Evolutionary conservation across 352 stramenopile genomes (phyloP), one percentile per base, ranked within the genome.

Genomic region (Phytophthora citricola): DNA sequence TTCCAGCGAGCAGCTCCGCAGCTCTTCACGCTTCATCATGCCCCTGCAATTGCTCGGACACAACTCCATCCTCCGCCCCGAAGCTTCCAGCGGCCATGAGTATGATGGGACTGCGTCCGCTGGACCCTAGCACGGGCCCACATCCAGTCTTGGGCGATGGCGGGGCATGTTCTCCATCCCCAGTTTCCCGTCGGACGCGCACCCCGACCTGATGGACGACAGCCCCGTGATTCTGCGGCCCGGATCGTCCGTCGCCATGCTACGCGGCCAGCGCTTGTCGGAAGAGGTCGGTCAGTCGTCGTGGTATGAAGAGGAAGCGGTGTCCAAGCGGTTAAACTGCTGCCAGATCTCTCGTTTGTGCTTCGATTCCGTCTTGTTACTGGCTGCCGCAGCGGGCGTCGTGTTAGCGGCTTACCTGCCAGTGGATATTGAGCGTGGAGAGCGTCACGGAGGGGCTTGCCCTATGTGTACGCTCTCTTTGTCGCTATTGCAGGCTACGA

Each of bases 401-500:
- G 63, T 83, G 17, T 2, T 83, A 10, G 70, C 76, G 0, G 71
- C 76, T 2, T 66, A 76, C 11, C 40, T 78, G 48, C 71, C 82
- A 2, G 41, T 78, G 27, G 66, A 83, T 38, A 50, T 69, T 20
- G 67, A 74, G 45, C 39, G 26, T 17, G 49, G 55, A 4, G 9
- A 44, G 7, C 63, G 68, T 36, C 58, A 57, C 9, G 68, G 68
- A 51, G 70, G 52, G 26, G 73, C 71, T 57, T 91, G 15, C 76
- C 79, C 14, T 91, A 87, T 54, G 41, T 89, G 4, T 88, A 78
- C 46, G 69, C 67, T 22, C 54, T 83, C 6, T 51, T 78, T 29
- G 72, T 82, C 10, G 78, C 79, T 12, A 40, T 85, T 20, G 78
- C 79, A 29, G 69, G 73, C 36, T 83, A 75, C 54, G 82, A 91